Evolutionary conservation across 768 basidiomycete species (phyloP).

Genomic region (Leccinum variicolor): DNA sequence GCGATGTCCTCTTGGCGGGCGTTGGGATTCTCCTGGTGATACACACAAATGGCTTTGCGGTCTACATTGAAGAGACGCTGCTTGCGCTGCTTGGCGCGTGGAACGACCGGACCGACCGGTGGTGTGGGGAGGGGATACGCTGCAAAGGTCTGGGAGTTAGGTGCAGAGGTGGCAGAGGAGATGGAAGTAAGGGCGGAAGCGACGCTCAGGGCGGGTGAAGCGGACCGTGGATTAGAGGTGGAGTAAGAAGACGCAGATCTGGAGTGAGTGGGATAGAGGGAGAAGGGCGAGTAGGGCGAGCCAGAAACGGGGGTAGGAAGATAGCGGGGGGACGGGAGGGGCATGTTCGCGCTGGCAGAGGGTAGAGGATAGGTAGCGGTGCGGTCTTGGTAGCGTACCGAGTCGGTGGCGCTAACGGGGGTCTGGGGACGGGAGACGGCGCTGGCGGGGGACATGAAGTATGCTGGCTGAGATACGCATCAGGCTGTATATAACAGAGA

Average conservation of each 20-base stretch:
- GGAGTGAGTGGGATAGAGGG: constrained; percentile 43
- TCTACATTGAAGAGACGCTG: constrained; percentile 72
- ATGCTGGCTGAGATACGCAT: constrained; percentile 26
- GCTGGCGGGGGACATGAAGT: constrained; percentile 35
- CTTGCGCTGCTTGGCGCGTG: constrained; percentile 57
- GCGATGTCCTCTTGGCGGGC: constrained; percentile 86
- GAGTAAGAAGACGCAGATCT: constrained; percentile 43
- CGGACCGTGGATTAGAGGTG: constrained; percentile 47
- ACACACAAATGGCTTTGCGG: constrained; percentile 71
- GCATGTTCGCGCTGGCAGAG: constrained; percentile 18
- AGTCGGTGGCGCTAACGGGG: constrained; percentile 32
- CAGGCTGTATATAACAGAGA: background rate
- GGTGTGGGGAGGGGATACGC: constrained; percentile 29
- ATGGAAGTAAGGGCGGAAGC: constrained; percentile 52
- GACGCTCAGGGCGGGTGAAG: constrained; percentile 62
- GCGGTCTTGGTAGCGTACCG: constrained; percentile 34
- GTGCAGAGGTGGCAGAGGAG: constrained; percentile 37
- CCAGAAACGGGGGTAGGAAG: constrained; percentile 46
- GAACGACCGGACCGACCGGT: constrained; percentile 27
- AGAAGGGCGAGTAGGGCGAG: constrained; percentile 45
- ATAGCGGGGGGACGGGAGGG: constrained; percentile 40
- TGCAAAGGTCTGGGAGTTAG: constrained; percentile 30
- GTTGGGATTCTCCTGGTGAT: constrained; percentile 59
- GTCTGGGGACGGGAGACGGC: constrained; percentile 39
- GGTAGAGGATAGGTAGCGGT: constrained; percentile 27